Evolutionary conservation across 352 stramenopile genomes (phyloP).

Genomic region (Pythium utonaiense): DNA sequence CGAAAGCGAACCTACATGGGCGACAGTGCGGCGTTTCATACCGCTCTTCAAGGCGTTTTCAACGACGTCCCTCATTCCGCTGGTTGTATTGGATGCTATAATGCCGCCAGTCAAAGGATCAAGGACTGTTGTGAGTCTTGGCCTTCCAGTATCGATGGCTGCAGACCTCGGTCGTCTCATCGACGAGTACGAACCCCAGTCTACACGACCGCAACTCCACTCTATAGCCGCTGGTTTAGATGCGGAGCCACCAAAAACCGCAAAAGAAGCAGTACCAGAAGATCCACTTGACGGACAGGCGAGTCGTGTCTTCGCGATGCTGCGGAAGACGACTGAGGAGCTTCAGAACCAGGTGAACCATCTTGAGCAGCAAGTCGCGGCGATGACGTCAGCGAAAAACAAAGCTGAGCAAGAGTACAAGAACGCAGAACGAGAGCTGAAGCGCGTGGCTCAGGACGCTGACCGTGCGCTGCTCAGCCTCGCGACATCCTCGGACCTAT

Average conservation of each 20-base stretch:
- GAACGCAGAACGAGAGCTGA: constrained; percentile 22
- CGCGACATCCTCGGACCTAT: constrained; percentile 15
- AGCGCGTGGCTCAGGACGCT: constrained; percentile 28
- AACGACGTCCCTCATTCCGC: background rate
- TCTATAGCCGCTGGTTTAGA: background rate
- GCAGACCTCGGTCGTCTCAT: constrained; percentile 19
- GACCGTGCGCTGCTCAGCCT: constrained; percentile 35
- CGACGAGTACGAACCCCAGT: constrained; percentile 6
- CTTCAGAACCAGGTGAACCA: constrained; percentile 29
- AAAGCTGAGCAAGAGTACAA: constrained; percentile 29
- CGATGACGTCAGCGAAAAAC: constrained; percentile 22
- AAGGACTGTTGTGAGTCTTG: background rate
- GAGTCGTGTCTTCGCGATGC: constrained; percentile 27
- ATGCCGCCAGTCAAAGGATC: background rate
- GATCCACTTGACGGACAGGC: constrained; percentile 27
- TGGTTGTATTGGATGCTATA: background rate
- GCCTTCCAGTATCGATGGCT: constrained; percentile 2
- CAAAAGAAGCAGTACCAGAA: background rate
- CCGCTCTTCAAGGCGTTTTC: constrained; percentile 2
- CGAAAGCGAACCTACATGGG: background rate
- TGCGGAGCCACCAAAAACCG: background rate
- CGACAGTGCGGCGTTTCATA: background rate
- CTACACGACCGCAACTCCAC: constrained; percentile 2
- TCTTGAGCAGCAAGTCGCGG: constrained; percentile 26
- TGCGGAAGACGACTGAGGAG: constrained; percentile 21